Base-by-base conservation (phyloP, 2,329 filamentous ascomycete genomes). In the Cordyceps cateniannulata region DNA sequence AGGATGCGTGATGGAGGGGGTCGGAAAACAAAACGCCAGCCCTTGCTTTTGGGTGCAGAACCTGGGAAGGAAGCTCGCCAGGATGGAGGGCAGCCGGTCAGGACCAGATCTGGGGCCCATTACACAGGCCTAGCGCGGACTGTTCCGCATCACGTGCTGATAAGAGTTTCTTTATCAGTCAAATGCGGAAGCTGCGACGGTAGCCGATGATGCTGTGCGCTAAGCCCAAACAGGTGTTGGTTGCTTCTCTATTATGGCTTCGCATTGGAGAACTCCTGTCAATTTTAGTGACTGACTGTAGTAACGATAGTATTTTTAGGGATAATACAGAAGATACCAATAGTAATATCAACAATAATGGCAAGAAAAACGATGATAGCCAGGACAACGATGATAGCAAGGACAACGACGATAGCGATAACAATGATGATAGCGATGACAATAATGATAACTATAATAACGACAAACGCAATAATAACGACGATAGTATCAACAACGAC, bases 1-100 rank as follows among this genome's bases (percentile, higher is more conserved):
- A 44, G 27, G 64, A 64, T 52, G 53, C 45, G 45, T 35, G 38
- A 35, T 38, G 47, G 60, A 62, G 60, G 60, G 48, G 59, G 42
- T 42, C 32, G 32, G 40, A 42, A 20, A 45, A 47, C 59, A 63
- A 62, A 55, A 63, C 65, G 65, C 65, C 63, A 68, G 63, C 53
- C 65, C 61, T 62, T 35, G 32, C 32, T 35, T 35, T 35, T 35
- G 64, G 49, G 63, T 72, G 72, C 71, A 74, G 57, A 72, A 73
- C 68, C 72, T 71, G 67, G 66, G 66, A 64, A 72, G 66, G 66
- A 64, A 72, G 70, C 72, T 72, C 69, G 67, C 67, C 70, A 69
- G 65, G 68, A 68, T 66, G 54, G 54, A 58, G 53, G 54, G 54
- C 67, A 71, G 70, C 71, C 70, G 70, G 70, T 70, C 70, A 71